A percentile compares a stretch with the other conserved stretches of the same genome.
phyloP scores from a whole-genome alignment of 2,329 filamentous ascomycete genomes.

The Aspergillus awamori region DNA sequence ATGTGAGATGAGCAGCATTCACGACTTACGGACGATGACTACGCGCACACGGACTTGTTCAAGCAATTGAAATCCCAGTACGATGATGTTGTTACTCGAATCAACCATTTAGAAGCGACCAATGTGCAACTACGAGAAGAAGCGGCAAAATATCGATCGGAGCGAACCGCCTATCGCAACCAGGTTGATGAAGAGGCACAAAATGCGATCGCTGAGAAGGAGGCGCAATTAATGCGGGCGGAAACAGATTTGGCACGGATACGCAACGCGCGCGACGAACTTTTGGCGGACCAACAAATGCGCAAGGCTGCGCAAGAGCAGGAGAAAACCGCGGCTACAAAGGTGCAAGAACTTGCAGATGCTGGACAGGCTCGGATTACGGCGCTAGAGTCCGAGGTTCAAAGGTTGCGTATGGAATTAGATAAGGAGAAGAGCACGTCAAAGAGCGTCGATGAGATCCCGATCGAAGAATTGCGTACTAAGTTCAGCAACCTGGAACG shows the following conservation, averaged over 20 bases:
- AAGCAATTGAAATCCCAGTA: constrained; percentile 87
- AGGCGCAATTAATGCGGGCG: constrained; percentile 76
- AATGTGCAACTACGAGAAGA: constrained; percentile 85
- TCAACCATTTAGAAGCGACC: constrained; percentile 87
- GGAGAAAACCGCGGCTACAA: constrained; percentile 67
- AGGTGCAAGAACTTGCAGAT: constrained; percentile 77
- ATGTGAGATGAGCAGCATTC: constrained; percentile 54
- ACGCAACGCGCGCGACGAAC: constrained; percentile 79
- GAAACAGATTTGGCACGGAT: constrained; percentile 87
- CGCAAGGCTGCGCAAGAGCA: constrained; percentile 79
- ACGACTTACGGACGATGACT: constrained; percentile 86
- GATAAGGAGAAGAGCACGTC: constrained; percentile 49
- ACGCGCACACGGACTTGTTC: constrained; percentile 88
- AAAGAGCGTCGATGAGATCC: constrained; percentile 60
- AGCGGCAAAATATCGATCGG: constrained; percentile 79
- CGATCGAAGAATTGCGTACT: constrained; percentile 70
- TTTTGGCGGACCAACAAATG: constrained; percentile 77
- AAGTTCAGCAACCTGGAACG: constrained; percentile 75
- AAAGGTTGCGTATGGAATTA: constrained; percentile 64
- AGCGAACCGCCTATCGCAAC: constrained; percentile 78
- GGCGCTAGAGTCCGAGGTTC: constrained; percentile 79
- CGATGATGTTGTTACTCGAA: constrained; percentile 87
- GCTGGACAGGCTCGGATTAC: constrained; percentile 79
- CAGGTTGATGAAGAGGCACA: constrained; percentile 82
- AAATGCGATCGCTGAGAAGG: constrained; percentile 71